These are phyloP conservation scores for Hirschioporus abietinus DNA, from an alignment of 768 basidiomycete species.

Conservation along the genomic window DNA sequence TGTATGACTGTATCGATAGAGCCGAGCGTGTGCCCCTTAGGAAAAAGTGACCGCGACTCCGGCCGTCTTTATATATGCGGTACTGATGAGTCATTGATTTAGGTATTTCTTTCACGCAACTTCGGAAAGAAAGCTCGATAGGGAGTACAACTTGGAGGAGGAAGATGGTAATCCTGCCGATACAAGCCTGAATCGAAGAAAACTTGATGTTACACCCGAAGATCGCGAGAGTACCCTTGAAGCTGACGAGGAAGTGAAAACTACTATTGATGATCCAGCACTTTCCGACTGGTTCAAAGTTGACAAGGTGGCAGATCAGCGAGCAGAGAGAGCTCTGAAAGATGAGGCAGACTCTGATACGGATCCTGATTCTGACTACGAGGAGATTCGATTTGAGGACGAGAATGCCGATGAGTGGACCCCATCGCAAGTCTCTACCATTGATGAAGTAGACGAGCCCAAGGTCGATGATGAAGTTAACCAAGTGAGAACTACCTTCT, in stretches of 20 bases:
- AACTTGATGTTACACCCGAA: slow-evolving; percentile 23
- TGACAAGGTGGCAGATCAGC: slow-evolving; percentile 27
- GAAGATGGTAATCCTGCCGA: slow-evolving; percentile 14
- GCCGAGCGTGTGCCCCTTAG: slow-evolving; percentile 53
- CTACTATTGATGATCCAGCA: slow-evolving; percentile 27
- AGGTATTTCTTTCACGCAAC: slow-evolving; percentile 83
- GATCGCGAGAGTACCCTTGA: slow-evolving; percentile 13
- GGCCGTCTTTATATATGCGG: background rate
- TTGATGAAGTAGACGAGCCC: background rate
- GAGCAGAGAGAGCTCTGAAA: slow-evolving; percentile 20
- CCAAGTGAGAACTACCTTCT: background rate
- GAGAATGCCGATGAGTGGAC: slow-evolving; percentile 37
- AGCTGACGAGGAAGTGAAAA: slow-evolving; percentile 17
- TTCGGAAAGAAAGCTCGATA: slow-evolving; percentile 36
- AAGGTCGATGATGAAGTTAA: slow-evolving; percentile 7
- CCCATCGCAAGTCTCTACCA: slow-evolving; percentile 13
- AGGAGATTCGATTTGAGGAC: slow-evolving; percentile 38
- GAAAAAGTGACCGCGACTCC: slow-evolving; percentile 47
- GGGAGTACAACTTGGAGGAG: slow-evolving; percentile 41
- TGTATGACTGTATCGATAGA: slow-evolving; percentile 67
- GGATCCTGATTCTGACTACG: slow-evolving; percentile 67
- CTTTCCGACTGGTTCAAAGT: slow-evolving; percentile 61
- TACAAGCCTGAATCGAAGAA: slow-evolving; percentile 14
- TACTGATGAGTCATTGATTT: background rate
- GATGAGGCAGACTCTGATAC: slow-evolving; percentile 51